Evolutionary conservation across 2,329 filamentous ascomycete species (phyloP).

Genomic region (Fusarium vanettenii): DNA sequence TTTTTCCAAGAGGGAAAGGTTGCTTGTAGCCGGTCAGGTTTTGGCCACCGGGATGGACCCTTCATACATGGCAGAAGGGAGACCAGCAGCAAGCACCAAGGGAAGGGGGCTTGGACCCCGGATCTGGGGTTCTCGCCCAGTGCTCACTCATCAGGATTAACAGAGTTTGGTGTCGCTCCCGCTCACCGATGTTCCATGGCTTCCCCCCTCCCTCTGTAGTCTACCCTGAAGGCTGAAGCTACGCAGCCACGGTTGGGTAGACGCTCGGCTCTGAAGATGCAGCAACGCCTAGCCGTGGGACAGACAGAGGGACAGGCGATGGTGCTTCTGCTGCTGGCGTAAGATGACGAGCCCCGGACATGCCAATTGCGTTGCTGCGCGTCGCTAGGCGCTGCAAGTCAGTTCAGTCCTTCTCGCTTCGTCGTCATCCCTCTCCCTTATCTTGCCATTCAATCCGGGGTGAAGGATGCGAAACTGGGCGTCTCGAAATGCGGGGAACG

Average conservation of each 20-base stretch:
- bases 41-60: conserved; percentile 31
- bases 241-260: conserved; percentile 1
- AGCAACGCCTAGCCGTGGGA: not conserved
- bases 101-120: conserved; percentile 7
- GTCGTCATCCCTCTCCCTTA: conserved; percentile 13
- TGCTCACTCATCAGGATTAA: not conserved
- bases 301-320: not conserved
- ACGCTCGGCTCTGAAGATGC: not conserved
- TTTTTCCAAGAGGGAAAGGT: not conserved
- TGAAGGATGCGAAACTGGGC: conserved; percentile 21
- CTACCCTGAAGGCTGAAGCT: conserved; percentile 10
- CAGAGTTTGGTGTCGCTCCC: not conserved
- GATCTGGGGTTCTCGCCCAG: not conserved
- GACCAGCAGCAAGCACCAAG: not conserved
- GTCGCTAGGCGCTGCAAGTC: conserved; percentile 21
- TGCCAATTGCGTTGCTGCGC: conserved; percentile 23
- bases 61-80: conserved; percentile 26
- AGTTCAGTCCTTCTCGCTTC: conserved; percentile 1
- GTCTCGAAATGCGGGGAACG: conserved; percentile 25
- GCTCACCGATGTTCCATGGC: conserved; percentile 34
- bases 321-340: not conserved
- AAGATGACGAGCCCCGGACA: conserved; percentile 21
- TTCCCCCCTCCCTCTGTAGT: not conserved
- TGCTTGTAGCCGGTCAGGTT: not conserved
- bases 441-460: not conserved